A percentile compares a stretch with the other conserved stretches of the same genome.
Evolutionary conservation across 768 basidiomycete species (phyloP).

Genomic region (Omphalotus guepiniiformis): DNA sequence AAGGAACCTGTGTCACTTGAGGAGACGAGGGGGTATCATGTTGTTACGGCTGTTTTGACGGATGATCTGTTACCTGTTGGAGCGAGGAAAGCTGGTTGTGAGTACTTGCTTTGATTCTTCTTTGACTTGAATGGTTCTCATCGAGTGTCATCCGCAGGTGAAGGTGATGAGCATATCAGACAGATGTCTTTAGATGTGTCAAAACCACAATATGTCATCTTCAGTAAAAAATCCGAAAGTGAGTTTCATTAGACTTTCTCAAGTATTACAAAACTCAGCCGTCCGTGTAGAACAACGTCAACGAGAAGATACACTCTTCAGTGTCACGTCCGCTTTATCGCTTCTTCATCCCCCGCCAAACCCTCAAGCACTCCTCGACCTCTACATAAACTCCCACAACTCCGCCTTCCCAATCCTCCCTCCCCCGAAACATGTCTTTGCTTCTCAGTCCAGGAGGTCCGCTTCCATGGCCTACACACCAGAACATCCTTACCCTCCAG

Average conservation of each 20-base stretch:
- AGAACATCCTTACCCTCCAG: neutral
- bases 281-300: neutral
- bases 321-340: neutral
- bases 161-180: constrained; percentile 16
- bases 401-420: constrained; percentile 6
- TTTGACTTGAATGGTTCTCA: too few species aligned
- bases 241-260: neutral
- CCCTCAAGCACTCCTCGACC: neutral
- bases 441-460: neutral
- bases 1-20: constrained; percentile 1
- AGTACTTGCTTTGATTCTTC: constrained; percentile 5
- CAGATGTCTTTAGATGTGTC: constrained; percentile 17
- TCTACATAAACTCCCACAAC: neutral
- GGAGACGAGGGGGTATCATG: constrained; percentile 2
- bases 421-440: neutral
- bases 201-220: constrained; percentile 19
- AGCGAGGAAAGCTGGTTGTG: constrained; percentile 10
- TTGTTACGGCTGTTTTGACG: constrained; percentile 4
- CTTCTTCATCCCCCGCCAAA: constrained; percentile 4
- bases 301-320: neutral
- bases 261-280: neutral
- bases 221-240: constrained; percentile 13
- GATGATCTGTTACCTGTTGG: constrained; percentile 7
- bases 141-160: constrained; percentile 12
- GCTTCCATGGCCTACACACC: neutral